Conservation (phyloP, 768 basidiomycete genomes). For the Exidia glandulosa region DNA sequence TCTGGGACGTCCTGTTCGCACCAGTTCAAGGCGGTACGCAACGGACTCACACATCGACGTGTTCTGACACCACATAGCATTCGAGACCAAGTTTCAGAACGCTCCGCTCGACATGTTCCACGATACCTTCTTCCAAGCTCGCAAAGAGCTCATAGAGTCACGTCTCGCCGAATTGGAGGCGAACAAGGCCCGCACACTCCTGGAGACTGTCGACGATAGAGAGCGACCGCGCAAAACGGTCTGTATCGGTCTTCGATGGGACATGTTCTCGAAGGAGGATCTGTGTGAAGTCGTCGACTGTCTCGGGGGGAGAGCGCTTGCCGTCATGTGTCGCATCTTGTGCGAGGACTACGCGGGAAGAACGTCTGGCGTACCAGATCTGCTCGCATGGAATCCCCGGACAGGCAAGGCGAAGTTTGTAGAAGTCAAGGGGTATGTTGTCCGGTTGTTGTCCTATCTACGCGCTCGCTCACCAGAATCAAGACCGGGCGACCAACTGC, state of each 20-base stretch:
- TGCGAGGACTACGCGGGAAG: conserved; percentile 82
- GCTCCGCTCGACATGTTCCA: conserved; percentile 84
- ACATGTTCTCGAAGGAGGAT: conserved; percentile 57
- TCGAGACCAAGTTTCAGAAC: conserved; percentile 84
- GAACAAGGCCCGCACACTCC: conserved; percentile 44
- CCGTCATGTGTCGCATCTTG: conserved; percentile 68
- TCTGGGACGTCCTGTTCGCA: conserved; percentile 64
- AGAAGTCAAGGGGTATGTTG: conserved; percentile 71
- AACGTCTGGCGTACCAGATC: conserved; percentile 79
- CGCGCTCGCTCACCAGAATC: no score
- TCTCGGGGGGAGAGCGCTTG: conserved; percentile 55
- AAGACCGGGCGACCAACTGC: conserved; percentile 67
- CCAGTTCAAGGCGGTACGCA: conserved; percentile 23
- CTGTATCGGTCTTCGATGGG: conserved; percentile 84
- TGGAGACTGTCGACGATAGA: conserved; percentile 48
- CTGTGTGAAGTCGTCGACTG: conserved; percentile 78
- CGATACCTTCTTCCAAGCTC: conserved; percentile 73
- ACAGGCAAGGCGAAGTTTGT: conserved; percentile 62
- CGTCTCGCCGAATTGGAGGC: conserved; percentile 52
- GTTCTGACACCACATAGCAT: conserved; percentile 58
- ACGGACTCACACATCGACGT: conserved; percentile 26
- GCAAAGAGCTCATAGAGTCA: conserved; percentile 51
- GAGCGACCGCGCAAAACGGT: conserved; percentile 58
- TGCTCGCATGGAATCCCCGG: conserved; percentile 72
- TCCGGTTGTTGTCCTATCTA: not conserved